Percentiles rank a stretch among this genome's conserved stretches.
phyloP scores from a whole-genome alignment of 768 basidiomycete species.

The Serpula lacrymans region DNA sequence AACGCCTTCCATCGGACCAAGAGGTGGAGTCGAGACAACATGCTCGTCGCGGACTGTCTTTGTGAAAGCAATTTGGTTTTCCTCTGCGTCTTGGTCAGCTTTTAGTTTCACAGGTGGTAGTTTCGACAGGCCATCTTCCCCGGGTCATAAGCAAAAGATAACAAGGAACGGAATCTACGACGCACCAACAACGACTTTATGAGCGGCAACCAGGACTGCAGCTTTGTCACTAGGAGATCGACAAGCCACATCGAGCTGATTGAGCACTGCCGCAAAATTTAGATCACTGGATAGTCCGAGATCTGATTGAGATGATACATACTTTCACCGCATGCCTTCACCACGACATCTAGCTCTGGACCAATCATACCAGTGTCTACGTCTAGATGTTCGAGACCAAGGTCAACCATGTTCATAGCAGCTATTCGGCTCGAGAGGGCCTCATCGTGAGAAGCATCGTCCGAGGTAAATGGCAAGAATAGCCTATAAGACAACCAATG shows the following conservation, averaged over 20 bases:
- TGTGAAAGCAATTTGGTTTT: background rate
- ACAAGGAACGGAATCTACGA: background rate
- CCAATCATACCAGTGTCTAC: slow-evolving; percentile 62
- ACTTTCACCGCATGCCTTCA: slow-evolving; percentile 78
- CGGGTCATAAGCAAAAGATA: slow-evolving; percentile 3
- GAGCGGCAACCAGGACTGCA: slow-evolving; percentile 74
- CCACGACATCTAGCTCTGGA: slow-evolving; percentile 55
- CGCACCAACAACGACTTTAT: slow-evolving; percentile 84
- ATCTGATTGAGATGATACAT: slow-evolving; percentile 32
- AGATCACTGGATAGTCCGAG: no score
- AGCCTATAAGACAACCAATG: slow-evolving; percentile 42
- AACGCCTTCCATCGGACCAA: background rate
- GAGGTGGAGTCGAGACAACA: background rate
- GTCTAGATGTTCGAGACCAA: slow-evolving; percentile 86
- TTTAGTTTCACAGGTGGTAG: slow-evolving; percentile 74
- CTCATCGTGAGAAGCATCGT: slow-evolving; percentile 86
- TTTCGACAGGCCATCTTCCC: slow-evolving; percentile 67
- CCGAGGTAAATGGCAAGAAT: slow-evolving; percentile 70
- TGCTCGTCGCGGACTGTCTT: background rate
- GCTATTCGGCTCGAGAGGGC: slow-evolving; percentile 86
- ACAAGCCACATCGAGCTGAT: slow-evolving; percentile 44
- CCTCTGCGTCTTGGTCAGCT: slow-evolving; percentile 37
- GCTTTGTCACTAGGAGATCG: slow-evolving; percentile 77
- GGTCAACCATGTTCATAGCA: slow-evolving; percentile 87
- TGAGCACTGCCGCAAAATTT: slow-evolving; percentile 40